Evolutionary conservation across 768 basidiomycete species (phyloP).

Genomic region (Tylopilus intermedius): DNA sequence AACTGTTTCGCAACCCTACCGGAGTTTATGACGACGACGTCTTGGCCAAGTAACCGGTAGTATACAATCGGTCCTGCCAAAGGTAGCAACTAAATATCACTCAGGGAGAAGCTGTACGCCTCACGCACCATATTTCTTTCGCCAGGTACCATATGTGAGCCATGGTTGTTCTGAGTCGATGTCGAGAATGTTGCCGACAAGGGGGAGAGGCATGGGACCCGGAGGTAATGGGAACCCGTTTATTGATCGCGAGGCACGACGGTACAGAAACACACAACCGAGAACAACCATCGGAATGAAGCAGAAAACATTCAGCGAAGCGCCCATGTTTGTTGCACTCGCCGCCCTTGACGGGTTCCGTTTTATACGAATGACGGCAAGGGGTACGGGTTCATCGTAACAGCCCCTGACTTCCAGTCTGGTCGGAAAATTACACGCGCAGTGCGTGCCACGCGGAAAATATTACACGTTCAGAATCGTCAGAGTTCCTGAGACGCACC

Average conservation of each 20-base stretch:
- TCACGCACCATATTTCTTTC: conserved; percentile 24
- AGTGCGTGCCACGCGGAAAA: conserved; percentile 7
- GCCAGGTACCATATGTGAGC: conserved; percentile 28
- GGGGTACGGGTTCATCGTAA: conserved; percentile 2
- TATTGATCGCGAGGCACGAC: conserved; percentile 6
- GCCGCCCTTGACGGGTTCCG: neutral
- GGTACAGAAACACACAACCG: conserved; percentile 10
- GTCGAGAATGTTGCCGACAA: conserved; percentile 24
- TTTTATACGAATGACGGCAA: conserved; percentile 16
- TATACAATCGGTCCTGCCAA: conserved; percentile 27
- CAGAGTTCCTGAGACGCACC: conserved; percentile 12
- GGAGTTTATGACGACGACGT: conserved; percentile 26
- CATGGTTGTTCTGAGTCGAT: conserved; percentile 21
- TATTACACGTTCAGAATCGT: conserved; percentile 11
- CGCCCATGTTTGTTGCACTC: conserved; percentile 11
- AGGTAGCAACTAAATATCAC: neutral
- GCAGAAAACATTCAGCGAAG: conserved; percentile 4
- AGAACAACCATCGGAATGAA: conserved; percentile 6
- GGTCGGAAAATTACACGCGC: neutral
- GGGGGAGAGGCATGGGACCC: conserved; percentile 20
- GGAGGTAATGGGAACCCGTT: conserved; percentile 17
- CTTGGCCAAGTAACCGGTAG: conserved; percentile 24
- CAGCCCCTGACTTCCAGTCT: conserved; percentile 11
- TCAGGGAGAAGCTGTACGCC: neutral
- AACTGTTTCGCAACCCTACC: conserved; percentile 22